These are phyloP conservation scores for Sequoiadendron giganteum DNA, from an alignment of 75 land plant species.

Conservation along the genomic window DNA sequence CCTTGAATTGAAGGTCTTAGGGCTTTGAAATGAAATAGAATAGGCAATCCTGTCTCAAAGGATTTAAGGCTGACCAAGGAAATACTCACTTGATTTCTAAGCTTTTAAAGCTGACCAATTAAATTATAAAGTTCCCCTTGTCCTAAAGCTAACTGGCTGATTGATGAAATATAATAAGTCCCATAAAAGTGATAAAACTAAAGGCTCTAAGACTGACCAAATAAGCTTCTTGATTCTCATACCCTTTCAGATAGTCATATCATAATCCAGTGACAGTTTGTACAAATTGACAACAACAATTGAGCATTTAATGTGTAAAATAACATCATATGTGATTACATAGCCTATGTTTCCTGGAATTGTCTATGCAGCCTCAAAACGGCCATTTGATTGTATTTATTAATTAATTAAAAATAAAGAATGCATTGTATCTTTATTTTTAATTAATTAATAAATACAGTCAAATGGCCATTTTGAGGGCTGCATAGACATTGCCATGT, in stretches of 20 bases:
- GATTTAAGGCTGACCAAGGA: not conserved
- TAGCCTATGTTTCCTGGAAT: not conserved
- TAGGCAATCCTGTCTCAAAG: not conserved
- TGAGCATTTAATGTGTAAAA: not conserved
- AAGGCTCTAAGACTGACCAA: not conserved
- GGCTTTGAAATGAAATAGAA: not conserved
- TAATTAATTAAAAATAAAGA: no score
- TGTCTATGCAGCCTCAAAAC: no score
- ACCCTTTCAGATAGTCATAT: not conserved
- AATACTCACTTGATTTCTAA: not conserved
- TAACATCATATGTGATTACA: not conserved
- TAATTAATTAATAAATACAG: no score
- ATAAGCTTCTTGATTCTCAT: not conserved
- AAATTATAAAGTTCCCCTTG: not conserved
- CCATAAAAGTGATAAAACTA: not conserved
- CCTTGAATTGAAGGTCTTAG: not conserved
- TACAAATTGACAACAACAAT: not conserved
- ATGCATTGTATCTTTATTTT: no score
- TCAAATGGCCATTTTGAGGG: no score
- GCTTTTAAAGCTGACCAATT: not conserved
- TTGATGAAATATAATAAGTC: not conserved
- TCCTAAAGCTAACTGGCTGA: not conserved
- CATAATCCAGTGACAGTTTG: not conserved
- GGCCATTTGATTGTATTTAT: no score
- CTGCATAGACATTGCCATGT: no score